Conservation (phyloP, 1,139 yeast genomes). For the Kluyveromyces sp. region DNA sequence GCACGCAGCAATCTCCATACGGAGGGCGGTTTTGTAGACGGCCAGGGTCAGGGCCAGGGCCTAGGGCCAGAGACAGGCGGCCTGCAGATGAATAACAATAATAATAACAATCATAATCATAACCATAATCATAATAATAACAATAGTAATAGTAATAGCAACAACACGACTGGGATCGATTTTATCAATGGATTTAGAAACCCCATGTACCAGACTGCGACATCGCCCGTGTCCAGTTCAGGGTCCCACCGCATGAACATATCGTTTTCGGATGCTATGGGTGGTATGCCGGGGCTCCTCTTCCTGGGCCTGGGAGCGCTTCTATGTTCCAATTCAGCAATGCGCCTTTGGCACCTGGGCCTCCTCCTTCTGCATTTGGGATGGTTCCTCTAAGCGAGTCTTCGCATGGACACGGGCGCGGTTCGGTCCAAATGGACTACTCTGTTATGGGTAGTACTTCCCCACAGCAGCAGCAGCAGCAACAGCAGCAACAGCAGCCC, state of each 20-base stretch:
- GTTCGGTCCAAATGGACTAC: neutral
- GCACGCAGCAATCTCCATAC: conserved; percentile 1
- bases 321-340: conserved; percentile 10
- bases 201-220: conserved; percentile 4
- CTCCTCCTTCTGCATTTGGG: neutral
- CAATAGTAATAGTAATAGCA: neutral
- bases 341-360: neutral
- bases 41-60: neutral
- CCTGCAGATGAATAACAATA: neutral
- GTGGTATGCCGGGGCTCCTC: neutral
- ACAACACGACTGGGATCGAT: conserved; percentile 12
- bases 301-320: neutral
- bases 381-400: conserved; percentile 1
- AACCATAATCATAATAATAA: neutral
- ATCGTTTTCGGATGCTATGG: neutral
- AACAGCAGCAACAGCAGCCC: neutral
- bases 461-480: neutral
- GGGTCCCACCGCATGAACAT: neutral
- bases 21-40: neutral
- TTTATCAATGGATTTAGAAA: conserved; percentile 23
- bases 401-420: neutral
- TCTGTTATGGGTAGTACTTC: neutral
- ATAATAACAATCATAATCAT: neutral
- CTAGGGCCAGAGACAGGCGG: neutral
- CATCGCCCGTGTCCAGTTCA: conserved; percentile 3